Conservation (phyloP, 257 asterid species). For the Primulina huaijiensis region DNA sequence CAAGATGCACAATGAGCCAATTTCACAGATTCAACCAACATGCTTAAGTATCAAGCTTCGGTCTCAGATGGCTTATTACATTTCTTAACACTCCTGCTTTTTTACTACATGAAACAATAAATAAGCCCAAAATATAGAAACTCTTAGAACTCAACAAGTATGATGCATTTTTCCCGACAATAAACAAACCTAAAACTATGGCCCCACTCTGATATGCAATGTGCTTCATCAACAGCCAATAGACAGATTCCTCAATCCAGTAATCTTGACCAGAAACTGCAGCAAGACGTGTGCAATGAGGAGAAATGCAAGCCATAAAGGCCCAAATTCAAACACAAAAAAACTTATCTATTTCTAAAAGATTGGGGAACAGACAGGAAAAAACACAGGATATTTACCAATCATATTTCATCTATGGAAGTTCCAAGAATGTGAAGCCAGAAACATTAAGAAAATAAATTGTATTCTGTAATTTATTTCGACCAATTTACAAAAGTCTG, state of each 20-base stretch:
- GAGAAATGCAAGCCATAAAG: constrained; percentile 17
- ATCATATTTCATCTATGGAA: no score
- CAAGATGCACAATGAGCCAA: constrained; percentile 4
- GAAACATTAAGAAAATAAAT: no score
- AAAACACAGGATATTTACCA: neutral
- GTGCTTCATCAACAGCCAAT: constrained; percentile 97
- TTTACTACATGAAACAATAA: neutral
- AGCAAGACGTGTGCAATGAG: constrained; percentile 23
- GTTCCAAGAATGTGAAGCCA: no score
- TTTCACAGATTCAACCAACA: neutral
- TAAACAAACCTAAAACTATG: constrained; percentile 74
- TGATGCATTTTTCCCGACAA: neutral
- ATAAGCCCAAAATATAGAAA: constrained; percentile 8
- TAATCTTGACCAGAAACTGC: constrained; percentile 92
- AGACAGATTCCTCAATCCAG: constrained; percentile 69
- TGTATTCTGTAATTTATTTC: no score
- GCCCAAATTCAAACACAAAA: constrained; percentile 14
- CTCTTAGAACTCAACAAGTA: constrained; percentile 4
- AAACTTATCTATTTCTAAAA: neutral
- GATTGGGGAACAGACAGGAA: neutral
- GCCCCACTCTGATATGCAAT: constrained; percentile 99
- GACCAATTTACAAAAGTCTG: no score
- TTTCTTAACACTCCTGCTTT: neutral
- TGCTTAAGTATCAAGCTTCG: constrained; percentile 10
- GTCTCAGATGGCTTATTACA: neutral